A percentile compares a stretch with the other conserved stretches of the same genome.
Evolutionary conservation across 2,329 filamentous ascomycete genomes (phyloP).

Genomic region (Xylariaceae sp.): DNA sequence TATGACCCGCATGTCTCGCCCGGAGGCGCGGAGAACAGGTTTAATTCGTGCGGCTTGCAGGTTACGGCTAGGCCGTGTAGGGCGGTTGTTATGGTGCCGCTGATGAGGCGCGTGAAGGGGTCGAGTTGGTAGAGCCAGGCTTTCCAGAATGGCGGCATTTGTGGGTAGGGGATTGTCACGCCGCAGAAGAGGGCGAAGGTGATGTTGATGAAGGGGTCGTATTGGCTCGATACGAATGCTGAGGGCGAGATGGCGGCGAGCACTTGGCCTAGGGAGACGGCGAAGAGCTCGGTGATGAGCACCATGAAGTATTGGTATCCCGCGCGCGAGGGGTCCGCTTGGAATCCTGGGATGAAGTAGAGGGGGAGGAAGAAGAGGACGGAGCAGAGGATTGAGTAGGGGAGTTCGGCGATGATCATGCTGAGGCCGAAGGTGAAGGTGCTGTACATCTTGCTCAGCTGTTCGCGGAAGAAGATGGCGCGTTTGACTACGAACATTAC

Average conservation of each 20-base stretch:
- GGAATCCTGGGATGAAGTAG: constrained; percentile 79
- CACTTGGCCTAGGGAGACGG: constrained; percentile 71
- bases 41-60: constrained; percentile 59
- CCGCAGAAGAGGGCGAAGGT: constrained; percentile 83
- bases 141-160: constrained; percentile 75
- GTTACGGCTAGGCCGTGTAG: constrained; percentile 60
- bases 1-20: constrained; percentile 69
- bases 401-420: constrained; percentile 78
- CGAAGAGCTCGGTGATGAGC: constrained; percentile 77
- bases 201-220: constrained; percentile 79
- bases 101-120: constrained; percentile 76
- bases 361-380: constrained; percentile 76
- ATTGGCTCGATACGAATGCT: constrained; percentile 70
- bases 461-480: constrained; percentile 80
- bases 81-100: constrained; percentile 74
- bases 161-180: constrained; percentile 71
- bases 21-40: constrained; percentile 60
- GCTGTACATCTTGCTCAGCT: constrained; percentile 80
- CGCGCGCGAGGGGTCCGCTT: constrained; percentile 56
- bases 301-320: constrained; percentile 87
- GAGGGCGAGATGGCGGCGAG: constrained; percentile 73
- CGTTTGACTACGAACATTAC: constrained; percentile 76
- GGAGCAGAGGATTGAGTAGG: constrained; percentile 75
- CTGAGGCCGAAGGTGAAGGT: constrained; percentile 71
- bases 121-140: constrained; percentile 78